Percentiles rank a stretch among this genome's conserved stretches.
These are phyloP conservation scores for Metschnikowia cubensis DNA, from an alignment of 805 yeast species.

Conservation along the genomic window DNA sequence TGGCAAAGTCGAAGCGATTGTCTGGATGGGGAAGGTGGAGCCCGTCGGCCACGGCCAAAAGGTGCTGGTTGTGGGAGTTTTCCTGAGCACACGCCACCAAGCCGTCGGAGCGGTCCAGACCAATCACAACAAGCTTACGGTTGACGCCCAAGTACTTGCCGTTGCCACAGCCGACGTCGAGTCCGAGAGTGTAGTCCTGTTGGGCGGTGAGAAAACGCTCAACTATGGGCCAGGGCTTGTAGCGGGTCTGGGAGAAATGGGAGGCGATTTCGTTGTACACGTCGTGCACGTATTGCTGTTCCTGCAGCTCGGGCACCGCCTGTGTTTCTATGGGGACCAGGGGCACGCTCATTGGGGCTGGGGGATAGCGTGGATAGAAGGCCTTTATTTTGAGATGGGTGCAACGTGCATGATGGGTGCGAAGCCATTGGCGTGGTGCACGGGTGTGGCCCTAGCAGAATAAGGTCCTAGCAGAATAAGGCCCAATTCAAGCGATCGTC, in stretches of 20 bases:
- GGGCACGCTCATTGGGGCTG: slow-evolving; percentile 27
- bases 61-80: slow-evolving; percentile 35
- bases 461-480: no score
- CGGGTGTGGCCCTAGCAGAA: no score
- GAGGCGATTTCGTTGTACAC: slow-evolving; percentile 90
- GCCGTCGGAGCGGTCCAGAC: slow-evolving; percentile 71
- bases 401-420: not conserved
- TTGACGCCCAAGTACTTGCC: slow-evolving; percentile 85
- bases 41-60: slow-evolving; percentile 80
- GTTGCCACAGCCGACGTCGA: slow-evolving; percentile 96
- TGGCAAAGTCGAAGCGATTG: slow-evolving; percentile 70
- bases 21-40: slow-evolving; percentile 44
- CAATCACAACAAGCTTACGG: slow-evolving; percentile 62
- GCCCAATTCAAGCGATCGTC: no score
- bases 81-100: slow-evolving; percentile 59
- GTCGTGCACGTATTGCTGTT: slow-evolving; percentile 78
- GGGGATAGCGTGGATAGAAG: no score
- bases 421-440: not conserved
- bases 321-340: slow-evolving; percentile 26
- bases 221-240: slow-evolving; percentile 97
- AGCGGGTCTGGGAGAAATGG: slow-evolving; percentile 90
- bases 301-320: slow-evolving; percentile 53
- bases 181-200: slow-evolving; percentile 60
- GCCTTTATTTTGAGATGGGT: not conserved
- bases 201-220: slow-evolving; percentile 56